Percentiles rank a stretch among this genome's conserved stretches.
Evolutionary conservation across 108 stramenopile genomes (phyloP).

Genomic region (Nitzschia inconspicua): DNA sequence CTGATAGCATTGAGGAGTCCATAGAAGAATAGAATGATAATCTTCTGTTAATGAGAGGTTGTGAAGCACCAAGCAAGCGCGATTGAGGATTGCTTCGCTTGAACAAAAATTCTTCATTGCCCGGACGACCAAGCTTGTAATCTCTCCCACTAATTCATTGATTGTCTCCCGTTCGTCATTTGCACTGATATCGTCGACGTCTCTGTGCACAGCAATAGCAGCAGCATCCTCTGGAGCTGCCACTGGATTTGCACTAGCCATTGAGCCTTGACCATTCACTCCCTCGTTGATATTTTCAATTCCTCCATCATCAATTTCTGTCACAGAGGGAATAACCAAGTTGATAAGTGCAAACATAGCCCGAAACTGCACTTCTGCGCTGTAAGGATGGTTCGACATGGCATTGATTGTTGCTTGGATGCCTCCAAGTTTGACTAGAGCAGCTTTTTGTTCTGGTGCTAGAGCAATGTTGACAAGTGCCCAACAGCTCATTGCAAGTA

Average conservation of each 20-base stretch:
- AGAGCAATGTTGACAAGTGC: conserved; percentile 86
- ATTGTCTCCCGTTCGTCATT: conserved; percentile 69
- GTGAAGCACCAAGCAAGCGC: conserved; percentile 89
- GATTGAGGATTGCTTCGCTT: conserved; percentile 78
- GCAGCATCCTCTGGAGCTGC: too few relatives aligned
- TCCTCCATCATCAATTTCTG: too few relatives aligned
- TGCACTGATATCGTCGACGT: conserved; percentile 33
- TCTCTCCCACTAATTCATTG: conserved; percentile 56
- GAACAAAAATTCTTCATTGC: conserved; percentile 87
- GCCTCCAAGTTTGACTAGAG: conserved; percentile 71
- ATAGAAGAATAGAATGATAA: conserved; percentile 74
- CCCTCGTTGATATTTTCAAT: conserved; percentile 2
- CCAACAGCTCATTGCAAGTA: conserved; percentile 92
- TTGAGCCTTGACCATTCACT: not conserved
- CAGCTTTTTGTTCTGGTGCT: conserved; percentile 72
- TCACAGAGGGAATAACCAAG: conserved; percentile 80
- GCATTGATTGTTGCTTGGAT: conserved; percentile 68
- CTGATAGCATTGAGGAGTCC: conserved; percentile 82
- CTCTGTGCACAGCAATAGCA: too few relatives aligned
- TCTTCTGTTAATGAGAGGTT: conserved; percentile 79
- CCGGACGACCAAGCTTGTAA: conserved; percentile 62
- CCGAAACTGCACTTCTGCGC: conserved; percentile 83
- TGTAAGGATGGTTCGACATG: conserved; percentile 74
- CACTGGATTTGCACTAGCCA: conserved; percentile 12
- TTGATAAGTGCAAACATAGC: conserved; percentile 90